Evolutionary conservation across 352 stramenopile species (phyloP).

Genomic region (Elongisporangium senticosum): DNA sequence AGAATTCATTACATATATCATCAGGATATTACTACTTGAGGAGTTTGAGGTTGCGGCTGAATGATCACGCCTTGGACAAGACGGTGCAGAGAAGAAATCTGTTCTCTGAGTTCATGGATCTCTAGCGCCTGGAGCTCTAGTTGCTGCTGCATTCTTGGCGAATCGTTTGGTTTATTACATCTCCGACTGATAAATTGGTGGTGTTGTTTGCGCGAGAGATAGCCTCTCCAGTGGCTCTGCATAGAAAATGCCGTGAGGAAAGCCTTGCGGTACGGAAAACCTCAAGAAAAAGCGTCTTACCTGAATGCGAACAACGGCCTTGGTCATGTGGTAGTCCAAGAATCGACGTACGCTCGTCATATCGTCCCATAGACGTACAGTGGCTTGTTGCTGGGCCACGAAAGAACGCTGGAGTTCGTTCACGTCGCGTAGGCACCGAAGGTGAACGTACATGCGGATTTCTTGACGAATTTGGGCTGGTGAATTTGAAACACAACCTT

Average conservation of each 20-base stretch:
- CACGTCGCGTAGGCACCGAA: slow-evolving; percentile 23
- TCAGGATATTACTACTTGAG: no score
- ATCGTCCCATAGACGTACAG: slow-evolving; percentile 19
- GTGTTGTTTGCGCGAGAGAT: neutral
- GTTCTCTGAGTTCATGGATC: no score
- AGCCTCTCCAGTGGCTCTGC: slow-evolving; percentile 19
- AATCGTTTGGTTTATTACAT: no score
- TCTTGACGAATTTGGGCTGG: slow-evolving; percentile 4
- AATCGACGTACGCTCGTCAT: slow-evolving; percentile 9
- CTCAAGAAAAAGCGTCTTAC: slow-evolving; percentile 2
- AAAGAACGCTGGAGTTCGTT: slow-evolving; percentile 40
- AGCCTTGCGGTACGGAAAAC: no score
- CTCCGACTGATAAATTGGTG: no score
- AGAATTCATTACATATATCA: no score
- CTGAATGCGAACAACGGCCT: slow-evolving; percentile 18
- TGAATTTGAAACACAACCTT: slow-evolving; percentile 2
- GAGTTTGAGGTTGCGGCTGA: no score
- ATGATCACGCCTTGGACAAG: no score
- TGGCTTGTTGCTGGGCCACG: slow-evolving; percentile 37
- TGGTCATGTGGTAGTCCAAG: slow-evolving; percentile 3
- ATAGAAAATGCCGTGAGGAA: neutral
- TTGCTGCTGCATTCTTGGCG: no score
- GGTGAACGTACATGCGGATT: slow-evolving; percentile 6
- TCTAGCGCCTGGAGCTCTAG: no score
- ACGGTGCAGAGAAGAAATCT: no score